phyloP scores from a whole-genome alignment of 208 protist species.

The Herpetomonas samuelpessoai region DNA sequence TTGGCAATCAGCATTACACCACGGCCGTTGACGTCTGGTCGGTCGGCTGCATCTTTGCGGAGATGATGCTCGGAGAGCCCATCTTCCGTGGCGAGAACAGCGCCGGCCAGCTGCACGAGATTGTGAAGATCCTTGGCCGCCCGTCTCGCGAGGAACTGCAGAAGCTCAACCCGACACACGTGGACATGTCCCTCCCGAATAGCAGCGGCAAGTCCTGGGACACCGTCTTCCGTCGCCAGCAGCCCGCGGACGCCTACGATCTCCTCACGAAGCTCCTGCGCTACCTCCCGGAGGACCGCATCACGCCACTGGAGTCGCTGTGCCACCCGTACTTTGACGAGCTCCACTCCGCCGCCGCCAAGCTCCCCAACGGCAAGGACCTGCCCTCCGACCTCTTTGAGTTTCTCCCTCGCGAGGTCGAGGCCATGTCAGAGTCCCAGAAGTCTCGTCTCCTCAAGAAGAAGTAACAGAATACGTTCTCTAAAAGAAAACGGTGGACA shows the following conservation, averaged over 20 bases:
- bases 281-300: slow-evolving; percentile 92
- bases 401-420: slow-evolving; percentile 64
- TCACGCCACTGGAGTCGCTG: slow-evolving; percentile 86
- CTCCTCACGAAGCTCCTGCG: slow-evolving; percentile 93
- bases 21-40: slow-evolving; percentile 99
- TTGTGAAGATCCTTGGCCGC: slow-evolving; percentile 96
- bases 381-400: slow-evolving; percentile 67
- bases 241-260: slow-evolving; percentile 86
- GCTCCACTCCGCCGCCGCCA: slow-evolving; percentile 76
- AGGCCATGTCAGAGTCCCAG: slow-evolving; percentile 63
- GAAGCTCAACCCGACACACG: slow-evolving; percentile 57
- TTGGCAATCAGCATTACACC: slow-evolving; percentile 98
- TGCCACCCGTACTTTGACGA: slow-evolving; percentile 99
- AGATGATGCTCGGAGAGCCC: slow-evolving; percentile 99
- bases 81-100: slow-evolving; percentile 99
- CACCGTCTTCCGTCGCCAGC: slow-evolving; percentile 50
- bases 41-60: slow-evolving; percentile 99
- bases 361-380: slow-evolving; percentile 64
- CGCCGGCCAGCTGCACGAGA: slow-evolving; percentile 97
- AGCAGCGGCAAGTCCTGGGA: slow-evolving; percentile 53
- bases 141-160: slow-evolving; percentile 74
- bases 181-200: slow-evolving; percentile 48
- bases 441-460: slow-evolving; percentile 42
- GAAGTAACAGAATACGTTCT: slow-evolving; percentile 13
- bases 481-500: slow-evolving; percentile 12